Conservation (phyloP, 1,284 basidiomycete genomes). For the Cutaneotrichosporon arboriforme region DNA sequence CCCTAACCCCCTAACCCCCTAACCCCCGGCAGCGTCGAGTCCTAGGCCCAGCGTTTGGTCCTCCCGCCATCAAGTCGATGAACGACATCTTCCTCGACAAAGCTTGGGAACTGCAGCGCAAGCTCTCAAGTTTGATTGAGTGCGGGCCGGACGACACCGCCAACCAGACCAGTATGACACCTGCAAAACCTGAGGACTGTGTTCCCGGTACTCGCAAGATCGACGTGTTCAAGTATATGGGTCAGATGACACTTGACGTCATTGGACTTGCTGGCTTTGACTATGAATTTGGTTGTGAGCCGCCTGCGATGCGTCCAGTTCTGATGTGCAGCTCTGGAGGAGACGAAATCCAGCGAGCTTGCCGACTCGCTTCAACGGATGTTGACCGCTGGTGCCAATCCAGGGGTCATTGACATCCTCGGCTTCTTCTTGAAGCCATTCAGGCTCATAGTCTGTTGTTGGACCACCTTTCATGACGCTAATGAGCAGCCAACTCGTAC, state of each 20-base stretch:
- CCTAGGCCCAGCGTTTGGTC: conserved; percentile 49
- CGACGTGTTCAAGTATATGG: conserved; percentile 58
- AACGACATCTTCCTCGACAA: conserved; percentile 62
- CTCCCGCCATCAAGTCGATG: conserved; percentile 43
- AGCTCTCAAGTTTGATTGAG: conserved; percentile 12
- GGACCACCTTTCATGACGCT: not conserved
- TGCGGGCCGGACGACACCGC: not conserved
- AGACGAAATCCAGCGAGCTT: conserved; percentile 24
- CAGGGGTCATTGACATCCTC: conserved; percentile 56
- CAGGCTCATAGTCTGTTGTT: conserved; percentile 10
- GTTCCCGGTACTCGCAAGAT: conserved; percentile 28
- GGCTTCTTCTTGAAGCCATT: conserved; percentile 59
- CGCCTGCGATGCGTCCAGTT: not conserved
- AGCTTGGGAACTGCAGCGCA: conserved; percentile 53
- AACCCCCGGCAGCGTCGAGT: conserved; percentile 55
- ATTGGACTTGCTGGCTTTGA: conserved; percentile 64
- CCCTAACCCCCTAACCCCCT: too few species aligned
- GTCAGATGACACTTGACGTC: conserved; percentile 59
- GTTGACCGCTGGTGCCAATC: conserved; percentile 32
- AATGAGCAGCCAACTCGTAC: not conserved
- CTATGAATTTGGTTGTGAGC: conserved; percentile 51
- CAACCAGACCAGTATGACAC: not conserved
- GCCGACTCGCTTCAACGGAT: conserved; percentile 36
- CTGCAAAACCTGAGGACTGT: conserved; percentile 16
- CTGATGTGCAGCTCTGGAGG: not conserved